Evolutionary conservation across 345 rosid genomes (phyloP), one percentile per base, ranked within the genome.

Genomic region (Linum usitatissimum): DNA sequence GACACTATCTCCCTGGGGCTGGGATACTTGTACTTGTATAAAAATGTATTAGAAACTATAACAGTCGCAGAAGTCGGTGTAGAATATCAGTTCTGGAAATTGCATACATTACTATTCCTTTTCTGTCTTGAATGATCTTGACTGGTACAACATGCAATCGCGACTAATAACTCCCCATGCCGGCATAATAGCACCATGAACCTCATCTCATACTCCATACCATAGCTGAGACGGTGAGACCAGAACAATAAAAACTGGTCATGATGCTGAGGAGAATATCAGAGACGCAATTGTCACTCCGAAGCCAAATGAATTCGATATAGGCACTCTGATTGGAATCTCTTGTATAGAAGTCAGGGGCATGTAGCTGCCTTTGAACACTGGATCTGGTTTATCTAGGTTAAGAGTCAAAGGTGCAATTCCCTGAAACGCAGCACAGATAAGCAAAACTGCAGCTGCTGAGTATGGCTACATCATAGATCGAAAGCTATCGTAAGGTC

Each of bases 211-310:
- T n/a, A n/a, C n/a, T n/a, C n/a, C n/a, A n/a, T n/a, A n/a, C 51
- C 14, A 45, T 45, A 45, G 14, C 51, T 15, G 10, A 45, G 51
- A 45, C 1, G n/a, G n/a, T n/a, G n/a, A n/a, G n/a, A n/a, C n/a
- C 17, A 45, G 51, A 45, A 45, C 57, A 55, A 18, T 54, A 15
- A 55, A 63, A 30, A 28, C 23, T 51, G 60, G 64, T 61, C 68
- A 68, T 8, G 63, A 62, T 21, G 73, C 71, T 55, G 87, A 19
- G 3, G 83, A 48, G 74, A 93, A 78, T 55, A 93, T 76, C 62
- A 86, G 77, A 59, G 90, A 90, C 21, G 96, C 88, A 69, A 90
- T 90, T 38, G 97, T 86, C 65, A 96, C 99, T 64, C 99, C 96
- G 68, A 90, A 93, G 65, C 90, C 99, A 64, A 93, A 93, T 48